These are phyloP conservation scores for Meira nashicola DNA, from an alignment of 1,284 basidiomycete species.

Conservation along the genomic window DNA sequence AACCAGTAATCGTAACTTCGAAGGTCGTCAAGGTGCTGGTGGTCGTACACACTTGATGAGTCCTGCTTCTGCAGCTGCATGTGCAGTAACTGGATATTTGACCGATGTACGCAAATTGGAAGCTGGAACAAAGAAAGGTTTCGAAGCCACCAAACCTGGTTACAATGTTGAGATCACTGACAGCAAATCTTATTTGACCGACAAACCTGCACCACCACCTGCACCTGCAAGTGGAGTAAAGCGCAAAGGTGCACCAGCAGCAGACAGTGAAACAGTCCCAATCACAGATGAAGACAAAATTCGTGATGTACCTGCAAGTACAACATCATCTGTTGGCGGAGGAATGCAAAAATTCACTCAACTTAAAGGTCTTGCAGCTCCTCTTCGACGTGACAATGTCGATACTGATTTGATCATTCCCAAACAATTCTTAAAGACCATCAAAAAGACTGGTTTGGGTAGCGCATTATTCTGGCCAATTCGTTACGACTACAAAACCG, in stretches of 20 bases:
- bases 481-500: slow-evolving; percentile 46
- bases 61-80: slow-evolving; percentile 51
- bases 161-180: slow-evolving; percentile 42
- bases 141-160: slow-evolving; percentile 28
- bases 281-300: slow-evolving; percentile 36
- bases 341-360: slow-evolving; percentile 46
- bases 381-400: slow-evolving; percentile 47
- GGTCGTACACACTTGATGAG: slow-evolving; percentile 50
- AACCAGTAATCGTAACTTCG: slow-evolving; percentile 53
- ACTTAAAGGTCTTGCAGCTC: slow-evolving; percentile 47
- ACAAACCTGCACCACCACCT: slow-evolving; percentile 23
- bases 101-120: slow-evolving; percentile 50
- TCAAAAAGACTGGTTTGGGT: slow-evolving; percentile 50
- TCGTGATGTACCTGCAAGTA: slow-evolving; percentile 25
- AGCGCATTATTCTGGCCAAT: slow-evolving; percentile 46
- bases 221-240: slow-evolving; percentile 12
- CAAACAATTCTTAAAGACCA: slow-evolving; percentile 50
- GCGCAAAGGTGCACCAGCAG: not conserved
- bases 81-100: slow-evolving; percentile 48
- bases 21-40: slow-evolving; percentile 49
- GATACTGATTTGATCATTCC: slow-evolving; percentile 52
- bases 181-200: slow-evolving; percentile 38
- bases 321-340: slow-evolving; percentile 19
- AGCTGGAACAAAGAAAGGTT: slow-evolving; percentile 25
- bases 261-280: slow-evolving; percentile 8